Base-by-base conservation (phyloP, 2,329 filamentous ascomycete genomes). In the Fusarium sp. region DNA sequence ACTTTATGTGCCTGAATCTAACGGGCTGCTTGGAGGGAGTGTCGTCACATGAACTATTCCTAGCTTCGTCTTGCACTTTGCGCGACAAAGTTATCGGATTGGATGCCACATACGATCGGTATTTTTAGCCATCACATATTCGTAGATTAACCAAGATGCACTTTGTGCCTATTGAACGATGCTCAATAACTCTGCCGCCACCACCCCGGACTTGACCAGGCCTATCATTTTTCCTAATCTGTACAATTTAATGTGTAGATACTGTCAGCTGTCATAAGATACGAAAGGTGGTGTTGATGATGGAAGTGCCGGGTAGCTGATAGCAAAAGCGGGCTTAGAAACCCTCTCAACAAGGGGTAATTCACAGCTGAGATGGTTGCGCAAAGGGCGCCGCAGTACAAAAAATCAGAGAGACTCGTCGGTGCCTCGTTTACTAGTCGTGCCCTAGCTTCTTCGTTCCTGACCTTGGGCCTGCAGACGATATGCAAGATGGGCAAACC, bases 381-480 rank as follows among this genome's bases (percentile, higher is more conserved):
- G 54, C 67, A 51, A 58, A 72, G 68, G 68, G 69, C 65, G 62
- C 36, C 12, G 32, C 57, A 69, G 36, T 32, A 26, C 47, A 28
- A 44, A 58, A 51, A 69, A 63, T 9, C n/a, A 36, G 32, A 63
- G 24, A 59, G 35, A 55, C 24, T 55, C 26, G 51, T 8, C 38
- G 32, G 64, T 73, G 61, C 60, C 63, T 63, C 64, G 50, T 71
- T 59, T 60, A 22, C 59, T 77, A 74, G 63, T 38, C 39, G 50
- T 69, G 35, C 51, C 56, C 48, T 78, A 70, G 73, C 67, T 53
- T 73, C 55, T 66, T 68, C 66, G 75, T 75, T 72, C 74, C 74
- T 75, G 67, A 68, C 57, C 55, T 76, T 18, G 35, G 75, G 63
- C 58, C 65, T 67, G 70, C 67, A 69, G 72, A 63, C 36, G 57